A percentile compares a stretch with the other conserved stretches of the same genome.
These are phyloP conservation scores for Onygenales sp. DNA, from an alignment of 2,329 filamentous ascomycete genomes.

Conservation along the genomic window DNA sequence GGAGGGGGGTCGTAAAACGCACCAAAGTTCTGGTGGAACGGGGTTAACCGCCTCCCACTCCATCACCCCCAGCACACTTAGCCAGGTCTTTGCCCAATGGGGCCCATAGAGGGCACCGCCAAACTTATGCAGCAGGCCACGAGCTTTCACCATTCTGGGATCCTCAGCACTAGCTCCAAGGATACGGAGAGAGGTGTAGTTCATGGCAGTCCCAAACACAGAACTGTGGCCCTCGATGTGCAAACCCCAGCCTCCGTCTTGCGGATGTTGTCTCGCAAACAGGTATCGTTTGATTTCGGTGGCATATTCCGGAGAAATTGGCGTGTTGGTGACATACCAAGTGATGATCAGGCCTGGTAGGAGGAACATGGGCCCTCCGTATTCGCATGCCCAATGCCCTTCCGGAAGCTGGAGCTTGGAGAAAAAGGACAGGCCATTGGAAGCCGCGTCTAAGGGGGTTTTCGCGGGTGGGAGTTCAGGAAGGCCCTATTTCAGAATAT, in stretches of 20 bases:
- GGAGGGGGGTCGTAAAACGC: not conserved
- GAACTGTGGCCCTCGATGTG: constrained; percentile 92
- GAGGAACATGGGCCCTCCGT: constrained; percentile 94
- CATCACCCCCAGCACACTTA: constrained; percentile 71
- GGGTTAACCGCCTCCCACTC: constrained; percentile 93
- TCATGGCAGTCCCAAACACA: constrained; percentile 81
- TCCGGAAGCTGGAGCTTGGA: constrained; percentile 78
- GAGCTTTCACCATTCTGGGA: constrained; percentile 73
- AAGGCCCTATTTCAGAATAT: constrained; percentile 48
- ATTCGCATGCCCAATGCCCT: constrained; percentile 95
- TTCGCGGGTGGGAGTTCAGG: constrained; percentile 62
- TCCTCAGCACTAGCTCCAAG: constrained; percentile 78
- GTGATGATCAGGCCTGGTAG: constrained; percentile 75
- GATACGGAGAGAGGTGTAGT: constrained; percentile 72
- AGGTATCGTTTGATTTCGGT: constrained; percentile 91
- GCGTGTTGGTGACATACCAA: constrained; percentile 83
- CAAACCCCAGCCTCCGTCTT: constrained; percentile 93
- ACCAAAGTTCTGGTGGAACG: constrained; percentile 85
- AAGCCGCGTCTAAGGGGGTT: constrained; percentile 65
- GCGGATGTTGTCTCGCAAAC: constrained; percentile 70
- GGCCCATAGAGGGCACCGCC: constrained; percentile 77
- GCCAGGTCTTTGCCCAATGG: constrained; percentile 97
- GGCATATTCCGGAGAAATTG: constrained; percentile 67
- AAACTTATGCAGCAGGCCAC: constrained; percentile 70
- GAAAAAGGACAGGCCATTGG: constrained; percentile 81